Evolutionary conservation across 2,329 filamentous ascomycete species (phyloP).

Genomic region (Dothideomycetes sp.): DNA sequence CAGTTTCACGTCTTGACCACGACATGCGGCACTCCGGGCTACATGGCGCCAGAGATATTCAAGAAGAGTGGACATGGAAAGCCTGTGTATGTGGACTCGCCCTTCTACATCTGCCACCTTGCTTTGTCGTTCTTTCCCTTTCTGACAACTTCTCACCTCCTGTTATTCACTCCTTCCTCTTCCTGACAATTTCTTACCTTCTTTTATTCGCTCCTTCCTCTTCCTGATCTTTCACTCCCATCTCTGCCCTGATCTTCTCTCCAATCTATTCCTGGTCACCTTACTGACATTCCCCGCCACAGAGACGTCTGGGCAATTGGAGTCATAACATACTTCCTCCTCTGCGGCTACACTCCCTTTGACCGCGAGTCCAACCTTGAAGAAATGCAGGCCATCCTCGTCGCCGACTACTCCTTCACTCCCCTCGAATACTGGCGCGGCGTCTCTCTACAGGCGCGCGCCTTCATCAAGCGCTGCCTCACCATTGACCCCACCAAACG

Average conservation of each 20-base stretch:
- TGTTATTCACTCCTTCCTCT: no score
- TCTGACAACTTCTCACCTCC: no score
- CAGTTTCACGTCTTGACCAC: slow-evolving; percentile 96
- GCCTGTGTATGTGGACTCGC: slow-evolving; percentile 66
- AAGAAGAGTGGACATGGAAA: slow-evolving; percentile 98
- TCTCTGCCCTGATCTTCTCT: no score
- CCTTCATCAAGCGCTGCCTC: slow-evolving; percentile 85
- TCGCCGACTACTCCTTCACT: slow-evolving; percentile 91
- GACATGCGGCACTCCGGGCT: slow-evolving; percentile 93
- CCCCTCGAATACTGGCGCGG: slow-evolving; percentile 94
- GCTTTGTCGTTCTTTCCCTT: no score
- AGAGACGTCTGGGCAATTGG: slow-evolving; percentile 95
- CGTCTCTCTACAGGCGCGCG: slow-evolving; percentile 70
- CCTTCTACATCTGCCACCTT: no score
- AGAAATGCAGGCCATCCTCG: slow-evolving; percentile 98
- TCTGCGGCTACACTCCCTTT: slow-evolving; percentile 97
- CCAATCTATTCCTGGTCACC: no score
- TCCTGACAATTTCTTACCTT: no score
- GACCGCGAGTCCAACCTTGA: slow-evolving; percentile 95
- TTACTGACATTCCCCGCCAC: slow-evolving; percentile 4
- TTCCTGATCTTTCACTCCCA: no score
- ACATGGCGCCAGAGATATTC: slow-evolving; percentile 99
- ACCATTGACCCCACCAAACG: slow-evolving; percentile 79
- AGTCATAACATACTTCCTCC: slow-evolving; percentile 95
- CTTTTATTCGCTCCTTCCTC: no score